Conservation (phyloP, 2,329 filamentous ascomycete genomes). For the Claviceps fusiformis region DNA sequence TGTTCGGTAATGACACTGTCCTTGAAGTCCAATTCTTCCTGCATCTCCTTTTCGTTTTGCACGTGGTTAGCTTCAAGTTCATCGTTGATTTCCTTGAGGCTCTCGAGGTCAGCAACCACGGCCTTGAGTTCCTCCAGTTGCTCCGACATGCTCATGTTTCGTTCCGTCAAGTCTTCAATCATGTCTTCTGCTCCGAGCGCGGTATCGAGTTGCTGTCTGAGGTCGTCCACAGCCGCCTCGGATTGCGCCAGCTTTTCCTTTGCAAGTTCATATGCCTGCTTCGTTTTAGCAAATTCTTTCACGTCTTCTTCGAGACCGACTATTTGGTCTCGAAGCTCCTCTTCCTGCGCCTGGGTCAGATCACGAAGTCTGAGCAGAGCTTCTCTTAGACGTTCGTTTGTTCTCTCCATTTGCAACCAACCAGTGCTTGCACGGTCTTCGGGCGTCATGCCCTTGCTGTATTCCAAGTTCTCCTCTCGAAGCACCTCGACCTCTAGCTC, state of each 20-base stretch:
- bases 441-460: slow-evolving; percentile 70
- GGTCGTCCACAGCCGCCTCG: slow-evolving; percentile 66
- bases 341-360: slow-evolving; percentile 72
- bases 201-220: slow-evolving; percentile 82
- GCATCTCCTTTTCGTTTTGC: slow-evolving; percentile 85
- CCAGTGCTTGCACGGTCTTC: slow-evolving; percentile 79
- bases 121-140: slow-evolving; percentile 71
- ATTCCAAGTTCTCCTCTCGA: slow-evolving; percentile 73
- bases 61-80: slow-evolving; percentile 89
- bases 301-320: slow-evolving; percentile 60
- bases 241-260: slow-evolving; percentile 61
- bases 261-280: slow-evolving; percentile 54
- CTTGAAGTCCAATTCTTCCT: slow-evolving; percentile 83
- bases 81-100: slow-evolving; percentile 81
- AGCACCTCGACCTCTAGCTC: slow-evolving; percentile 80
- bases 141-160: slow-evolving; percentile 72
- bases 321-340: slow-evolving; percentile 63
- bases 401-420: slow-evolving; percentile 83
- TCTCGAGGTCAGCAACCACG: slow-evolving; percentile 77
- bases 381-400: slow-evolving; percentile 76
- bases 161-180: slow-evolving; percentile 81
- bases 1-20: slow-evolving; percentile 78
- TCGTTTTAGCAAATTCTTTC: slow-evolving; percentile 51
- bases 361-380: slow-evolving; percentile 76
- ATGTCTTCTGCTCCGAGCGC: slow-evolving; percentile 83